A percentile compares a stretch with the other conserved stretches of the same genome.
These are phyloP conservation scores for Erythrobasidium hasegawianum DNA, from an alignment of 1,284 basidiomycete species.

Conservation along the genomic window DNA sequence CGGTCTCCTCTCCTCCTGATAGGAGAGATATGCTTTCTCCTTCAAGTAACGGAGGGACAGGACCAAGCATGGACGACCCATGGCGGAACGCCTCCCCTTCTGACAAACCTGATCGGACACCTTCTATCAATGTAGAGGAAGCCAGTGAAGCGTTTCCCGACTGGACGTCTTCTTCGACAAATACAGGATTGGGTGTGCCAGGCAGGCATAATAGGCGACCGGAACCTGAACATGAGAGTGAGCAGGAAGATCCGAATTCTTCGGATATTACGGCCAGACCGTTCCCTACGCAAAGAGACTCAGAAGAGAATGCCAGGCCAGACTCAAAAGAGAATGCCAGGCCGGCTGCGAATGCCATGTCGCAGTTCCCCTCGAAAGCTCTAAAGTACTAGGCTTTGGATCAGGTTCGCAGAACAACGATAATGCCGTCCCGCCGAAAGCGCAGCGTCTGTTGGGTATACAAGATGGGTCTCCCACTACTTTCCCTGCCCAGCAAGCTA, in stretches of 20 bases:
- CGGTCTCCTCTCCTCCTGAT: neutral
- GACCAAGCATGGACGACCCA: constrained; percentile 38
- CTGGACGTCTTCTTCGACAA: constrained; percentile 7
- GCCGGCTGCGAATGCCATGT: neutral
- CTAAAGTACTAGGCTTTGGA: constrained; percentile 15
- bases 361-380: constrained; percentile 26
- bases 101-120: neutral
- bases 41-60: neutral
- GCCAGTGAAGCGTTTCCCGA: constrained; percentile 16
- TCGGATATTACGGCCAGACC: constrained; percentile 32
- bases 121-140: constrained; percentile 7
- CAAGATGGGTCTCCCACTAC: neutral
- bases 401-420: neutral
- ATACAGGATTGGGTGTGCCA: neutral
- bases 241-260: constrained; percentile 15
- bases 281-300: neutral
- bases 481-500: neutral
- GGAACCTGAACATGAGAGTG: neutral
- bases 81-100: constrained; percentile 35
- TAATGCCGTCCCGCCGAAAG: constrained; percentile 15
- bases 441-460: constrained; percentile 23
- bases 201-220: neutral
- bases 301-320: neutral
- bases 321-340: neutral
- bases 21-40: neutral